These are phyloP conservation scores for Phaeoacremonium minimum DNA, from an alignment of 2,329 filamentous ascomycete genomes.

Conservation along the genomic window DNA sequence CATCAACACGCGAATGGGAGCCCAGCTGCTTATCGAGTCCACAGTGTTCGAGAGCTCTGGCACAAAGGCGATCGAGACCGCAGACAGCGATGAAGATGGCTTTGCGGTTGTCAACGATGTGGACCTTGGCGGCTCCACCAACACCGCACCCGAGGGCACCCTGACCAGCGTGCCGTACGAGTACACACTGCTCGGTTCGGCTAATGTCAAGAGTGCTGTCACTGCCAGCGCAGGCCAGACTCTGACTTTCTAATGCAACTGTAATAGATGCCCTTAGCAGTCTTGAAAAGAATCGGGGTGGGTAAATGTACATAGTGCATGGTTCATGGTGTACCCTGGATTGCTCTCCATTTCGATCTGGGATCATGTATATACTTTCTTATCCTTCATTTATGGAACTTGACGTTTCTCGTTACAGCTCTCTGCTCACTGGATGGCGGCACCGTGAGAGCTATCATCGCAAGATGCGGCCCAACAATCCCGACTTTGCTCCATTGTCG, in stretches of 20 bases:
- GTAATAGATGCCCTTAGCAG: too few relatives aligned
- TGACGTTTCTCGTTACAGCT: too few relatives aligned
- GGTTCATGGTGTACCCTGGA: too few relatives aligned
- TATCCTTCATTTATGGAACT: too few relatives aligned
- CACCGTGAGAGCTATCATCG: too few relatives aligned
- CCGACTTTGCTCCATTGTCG: too few relatives aligned
- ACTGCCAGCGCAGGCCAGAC: slow-evolving; percentile 31
- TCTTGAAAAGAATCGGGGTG: too few relatives aligned
- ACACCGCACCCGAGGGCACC: slow-evolving; percentile 45
- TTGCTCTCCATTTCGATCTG: too few relatives aligned
- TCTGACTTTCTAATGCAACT: slow-evolving; percentile 27
- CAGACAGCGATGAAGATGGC: slow-evolving; percentile 34
- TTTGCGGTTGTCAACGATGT: slow-evolving; percentile 36
- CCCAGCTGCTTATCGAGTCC: slow-evolving; percentile 56
- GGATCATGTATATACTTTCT: too few relatives aligned
- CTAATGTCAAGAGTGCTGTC: slow-evolving; percentile 39
- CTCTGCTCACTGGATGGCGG: too few relatives aligned
- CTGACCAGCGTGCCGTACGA: slow-evolving; percentile 47
- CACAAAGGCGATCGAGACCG: slow-evolving; percentile 27
- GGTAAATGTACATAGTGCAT: too few relatives aligned
- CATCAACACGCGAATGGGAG: slow-evolving; percentile 52
- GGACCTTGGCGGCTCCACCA: slow-evolving; percentile 35
- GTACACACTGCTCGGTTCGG: slow-evolving; percentile 47
- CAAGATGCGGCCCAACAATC: too few relatives aligned
- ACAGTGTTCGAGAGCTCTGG: slow-evolving; percentile 44